These are phyloP conservation scores for Dothideomycetidae sp. DNA, from an alignment of 2,329 filamentous ascomycete species.

Conservation along the genomic window DNA sequence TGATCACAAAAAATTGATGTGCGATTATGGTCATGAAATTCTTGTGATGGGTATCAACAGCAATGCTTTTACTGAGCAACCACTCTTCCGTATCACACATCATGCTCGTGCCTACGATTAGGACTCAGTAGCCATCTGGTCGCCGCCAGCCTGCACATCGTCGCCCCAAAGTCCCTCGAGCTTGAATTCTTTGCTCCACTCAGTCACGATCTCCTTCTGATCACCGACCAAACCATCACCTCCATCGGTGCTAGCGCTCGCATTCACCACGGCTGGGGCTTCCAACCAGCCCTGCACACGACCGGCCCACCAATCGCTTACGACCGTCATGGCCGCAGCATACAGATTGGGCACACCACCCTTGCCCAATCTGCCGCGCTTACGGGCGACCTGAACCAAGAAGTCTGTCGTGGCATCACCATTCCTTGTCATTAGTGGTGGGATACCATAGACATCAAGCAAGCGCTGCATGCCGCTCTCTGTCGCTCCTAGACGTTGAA, in stretches of 20 bases:
- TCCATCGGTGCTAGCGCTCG: slow-evolving; percentile 1
- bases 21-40: background rate
- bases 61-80: background rate
- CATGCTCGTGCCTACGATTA: too few relatives aligned
- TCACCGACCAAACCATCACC: slow-evolving; percentile 10
- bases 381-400: slow-evolving; percentile 84
- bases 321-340: slow-evolving; percentile 78
- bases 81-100: too few relatives aligned
- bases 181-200: slow-evolving; percentile 14
- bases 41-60: background rate
- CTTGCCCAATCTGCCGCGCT: slow-evolving; percentile 74
- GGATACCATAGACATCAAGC: slow-evolving; percentile 69
- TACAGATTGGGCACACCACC: slow-evolving; percentile 82
- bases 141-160: slow-evolving; percentile 22
- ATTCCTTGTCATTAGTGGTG: slow-evolving; percentile 53
- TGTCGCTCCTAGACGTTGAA: slow-evolving; percentile 62
- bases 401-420: slow-evolving; percentile 81
- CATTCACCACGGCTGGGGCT: slow-evolving; percentile 10
- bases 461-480: slow-evolving; percentile 65
- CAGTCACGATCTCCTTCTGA: slow-evolving; percentile 12
- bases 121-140: slow-evolving; percentile 6
- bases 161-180: slow-evolving; percentile 83
- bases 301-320: slow-evolving; percentile 55
- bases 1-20: background rate
- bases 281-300: slow-evolving; percentile 13